These are phyloP conservation scores for Ascochyta fabae DNA, from an alignment of 2,329 filamentous ascomycete species.

Conservation along the genomic window DNA sequence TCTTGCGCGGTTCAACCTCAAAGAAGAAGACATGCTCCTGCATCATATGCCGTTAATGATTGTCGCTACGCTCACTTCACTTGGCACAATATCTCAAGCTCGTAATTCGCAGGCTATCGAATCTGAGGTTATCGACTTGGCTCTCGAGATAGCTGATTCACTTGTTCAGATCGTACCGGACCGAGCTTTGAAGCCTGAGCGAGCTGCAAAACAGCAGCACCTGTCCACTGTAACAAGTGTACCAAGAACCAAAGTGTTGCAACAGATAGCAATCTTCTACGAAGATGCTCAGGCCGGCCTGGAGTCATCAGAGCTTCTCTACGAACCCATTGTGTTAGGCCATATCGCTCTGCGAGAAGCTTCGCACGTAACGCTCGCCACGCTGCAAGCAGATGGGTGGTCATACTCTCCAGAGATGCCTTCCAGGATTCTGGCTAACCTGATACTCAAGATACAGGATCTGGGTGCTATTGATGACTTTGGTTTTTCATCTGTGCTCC, in stretches of 20 bases:
- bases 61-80: constrained; percentile 64
- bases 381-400: constrained; percentile 22
- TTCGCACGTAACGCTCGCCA: constrained; percentile 32
- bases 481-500: constrained; percentile 34
- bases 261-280: constrained; percentile 43
- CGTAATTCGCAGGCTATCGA: constrained; percentile 11
- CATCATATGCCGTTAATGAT: constrained; percentile 80
- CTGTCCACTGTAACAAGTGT: constrained; percentile 9
- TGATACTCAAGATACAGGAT: constrained; percentile 42
- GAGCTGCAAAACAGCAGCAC: constrained; percentile 12
- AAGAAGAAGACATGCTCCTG: constrained; percentile 93
- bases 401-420: constrained; percentile 35
- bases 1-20: constrained; percentile 85
- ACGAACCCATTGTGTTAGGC: constrained; percentile 33
- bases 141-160: constrained; percentile 47
- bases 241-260: constrained; percentile 17
- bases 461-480: constrained; percentile 34
- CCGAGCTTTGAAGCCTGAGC: constrained; percentile 32
- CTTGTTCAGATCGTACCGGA: constrained; percentile 49
- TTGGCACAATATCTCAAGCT: constrained; percentile 46
- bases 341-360: constrained; percentile 42
- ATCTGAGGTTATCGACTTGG: constrained; percentile 30
- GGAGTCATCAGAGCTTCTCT: constrained; percentile 40
- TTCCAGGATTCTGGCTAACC: constrained; percentile 42
- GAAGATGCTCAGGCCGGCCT: constrained; percentile 46